A percentile compares a stretch with the other conserved stretches of the same genome.
These are phyloP conservation scores for Cyphellophora europaea DNA, from an alignment of 2,329 filamentous ascomycete species.

Conservation along the genomic window DNA sequence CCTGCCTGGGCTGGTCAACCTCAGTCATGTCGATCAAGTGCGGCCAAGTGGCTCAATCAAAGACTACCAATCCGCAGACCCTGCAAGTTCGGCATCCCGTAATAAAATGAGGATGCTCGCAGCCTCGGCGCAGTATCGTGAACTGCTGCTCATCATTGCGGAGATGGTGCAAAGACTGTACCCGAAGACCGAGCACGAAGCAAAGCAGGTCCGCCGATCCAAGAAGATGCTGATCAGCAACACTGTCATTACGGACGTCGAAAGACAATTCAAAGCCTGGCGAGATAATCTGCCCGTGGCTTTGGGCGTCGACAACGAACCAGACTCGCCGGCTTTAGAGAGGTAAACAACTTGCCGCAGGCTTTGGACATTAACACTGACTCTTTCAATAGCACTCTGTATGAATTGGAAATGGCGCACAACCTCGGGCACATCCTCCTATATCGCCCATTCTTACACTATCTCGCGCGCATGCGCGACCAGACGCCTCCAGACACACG, in stretches of 20 bases:
- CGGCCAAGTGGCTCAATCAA: constrained; percentile 5
- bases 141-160: constrained; percentile 9
- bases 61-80: constrained; percentile 6
- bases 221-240: constrained; percentile 10
- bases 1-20: constrained; percentile 11
- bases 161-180: constrained; percentile 11
- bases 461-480: constrained; percentile 11
- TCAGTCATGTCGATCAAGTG: constrained; percentile 11
- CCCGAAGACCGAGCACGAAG: constrained; percentile 8
- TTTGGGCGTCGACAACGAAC: constrained; percentile 3
- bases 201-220: constrained; percentile 2
- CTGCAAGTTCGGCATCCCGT: constrained; percentile 4
- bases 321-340: constrained; percentile 1
- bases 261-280: constrained; percentile 11
- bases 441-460: constrained; percentile 18
- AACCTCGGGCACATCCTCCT: constrained; percentile 18
- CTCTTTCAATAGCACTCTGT: constrained; percentile 10
- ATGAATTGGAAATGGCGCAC: constrained; percentile 14
- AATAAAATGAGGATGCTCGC: constrained; percentile 7
- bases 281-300: constrained; percentile 6
- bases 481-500: constrained; percentile 6
- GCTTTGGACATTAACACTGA: too few species aligned
- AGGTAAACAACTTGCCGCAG: constrained; percentile 4
- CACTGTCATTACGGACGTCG: constrained; percentile 7
- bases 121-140: constrained; percentile 12